Conservation (phyloP, 2,329 filamentous ascomycete genomes). For the Tolypocladium guangdongense region DNA sequence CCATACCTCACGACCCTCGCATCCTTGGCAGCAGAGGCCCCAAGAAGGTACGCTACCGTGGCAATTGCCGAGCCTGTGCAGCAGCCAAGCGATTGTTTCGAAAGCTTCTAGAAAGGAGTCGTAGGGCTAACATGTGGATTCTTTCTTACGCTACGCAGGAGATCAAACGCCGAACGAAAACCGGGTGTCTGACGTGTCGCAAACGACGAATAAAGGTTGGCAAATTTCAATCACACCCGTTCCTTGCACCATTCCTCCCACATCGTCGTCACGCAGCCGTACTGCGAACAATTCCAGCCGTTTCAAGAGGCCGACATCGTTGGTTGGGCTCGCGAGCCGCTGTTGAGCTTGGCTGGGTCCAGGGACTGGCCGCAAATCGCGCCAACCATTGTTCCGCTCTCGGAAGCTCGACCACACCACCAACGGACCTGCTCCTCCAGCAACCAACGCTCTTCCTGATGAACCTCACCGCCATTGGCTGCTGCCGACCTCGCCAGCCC, state of each 20-base stretch:
- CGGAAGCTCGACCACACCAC: neutral
- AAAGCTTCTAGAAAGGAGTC: neutral
- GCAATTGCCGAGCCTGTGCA: neutral
- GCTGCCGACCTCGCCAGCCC: neutral
- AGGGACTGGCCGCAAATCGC: neutral
- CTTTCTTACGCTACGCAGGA: slow-evolving; percentile 28
- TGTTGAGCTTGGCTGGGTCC: neutral
- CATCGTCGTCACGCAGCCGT: neutral
- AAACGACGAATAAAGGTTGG: slow-evolving; percentile 53
- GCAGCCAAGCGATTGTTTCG: neutral
- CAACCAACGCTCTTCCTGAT: neutral
- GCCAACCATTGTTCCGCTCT: slow-evolving; percentile 1
- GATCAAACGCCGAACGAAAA: slow-evolving; percentile 53
- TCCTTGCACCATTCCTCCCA: neutral
- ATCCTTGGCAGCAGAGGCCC: slow-evolving; percentile 37
- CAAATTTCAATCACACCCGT: slow-evolving; percentile 1
- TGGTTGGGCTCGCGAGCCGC: neutral
- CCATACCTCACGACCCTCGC: slow-evolving; percentile 37
- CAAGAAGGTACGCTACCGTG: slow-evolving; percentile 39
- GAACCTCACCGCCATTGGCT: neutral
- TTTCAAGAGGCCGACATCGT: neutral
- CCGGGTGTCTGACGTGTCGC: slow-evolving; percentile 51
- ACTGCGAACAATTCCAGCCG: neutral
- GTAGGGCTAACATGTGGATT: neutral
- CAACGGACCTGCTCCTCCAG: neutral